These are phyloP conservation scores for Schwanniomyces polymorphus DNA, from an alignment of 805 yeast species.

Conservation along the genomic window DNA sequence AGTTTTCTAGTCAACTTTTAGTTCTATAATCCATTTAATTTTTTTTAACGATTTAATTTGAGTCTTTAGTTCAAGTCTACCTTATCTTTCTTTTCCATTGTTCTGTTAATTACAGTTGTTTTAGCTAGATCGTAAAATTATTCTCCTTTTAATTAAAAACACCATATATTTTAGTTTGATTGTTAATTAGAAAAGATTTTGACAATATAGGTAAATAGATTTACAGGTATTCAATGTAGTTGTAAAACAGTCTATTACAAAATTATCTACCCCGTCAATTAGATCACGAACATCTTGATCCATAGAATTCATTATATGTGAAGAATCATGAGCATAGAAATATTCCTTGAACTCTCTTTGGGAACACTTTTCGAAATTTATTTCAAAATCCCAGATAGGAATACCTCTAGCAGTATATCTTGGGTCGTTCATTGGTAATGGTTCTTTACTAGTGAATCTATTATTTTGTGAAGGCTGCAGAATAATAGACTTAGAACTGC, in stretches of 20 bases:
- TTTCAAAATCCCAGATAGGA: slow-evolving; percentile 17
- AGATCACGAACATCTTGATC: slow-evolving; percentile 17
- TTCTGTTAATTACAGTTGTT: background rate
- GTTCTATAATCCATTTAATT: background rate
- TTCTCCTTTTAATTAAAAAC: background rate
- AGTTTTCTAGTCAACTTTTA: background rate
- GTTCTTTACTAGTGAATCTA: slow-evolving; percentile 2
- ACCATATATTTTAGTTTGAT: background rate
- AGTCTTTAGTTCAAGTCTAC: slow-evolving; percentile 2
- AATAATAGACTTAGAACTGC: slow-evolving; percentile 15
- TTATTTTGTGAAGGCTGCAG: slow-evolving; percentile 2
- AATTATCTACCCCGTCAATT: slow-evolving; percentile 18
- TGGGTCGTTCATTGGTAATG: slow-evolving; percentile 4
- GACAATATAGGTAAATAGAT: slow-evolving; percentile 3
- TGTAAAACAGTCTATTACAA: slow-evolving; percentile 14
- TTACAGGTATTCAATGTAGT: slow-evolving; percentile 8
- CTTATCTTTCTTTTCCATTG: background rate
- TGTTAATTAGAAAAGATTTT: slow-evolving; percentile 11
- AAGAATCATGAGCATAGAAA: slow-evolving; percentile 7
- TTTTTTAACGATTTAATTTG: slow-evolving; percentile 1
- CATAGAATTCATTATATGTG: slow-evolving; percentile 8
- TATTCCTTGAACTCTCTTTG: background rate
- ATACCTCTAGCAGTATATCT: slow-evolving; percentile 22
- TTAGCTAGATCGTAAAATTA: slow-evolving; percentile 1
- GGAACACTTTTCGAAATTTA: slow-evolving; percentile 12